A percentile compares a stretch with the other conserved stretches of the same genome.
These are phyloP conservation scores for Pseudogymnoascus sp. DNA, from an alignment of 2,329 filamentous ascomycete genomes.

Conservation along the genomic window DNA sequence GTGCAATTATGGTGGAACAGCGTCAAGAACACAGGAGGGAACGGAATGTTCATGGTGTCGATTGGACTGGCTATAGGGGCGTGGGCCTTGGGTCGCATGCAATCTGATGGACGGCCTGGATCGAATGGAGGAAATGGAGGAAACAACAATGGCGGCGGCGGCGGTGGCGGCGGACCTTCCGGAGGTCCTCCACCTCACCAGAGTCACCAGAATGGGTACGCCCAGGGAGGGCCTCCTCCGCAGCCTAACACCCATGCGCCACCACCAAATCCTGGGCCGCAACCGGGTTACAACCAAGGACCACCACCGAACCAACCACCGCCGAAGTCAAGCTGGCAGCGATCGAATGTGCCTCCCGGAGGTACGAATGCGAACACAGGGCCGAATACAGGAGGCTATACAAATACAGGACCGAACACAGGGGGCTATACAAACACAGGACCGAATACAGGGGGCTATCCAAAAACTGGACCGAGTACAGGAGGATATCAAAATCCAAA, in stretches of 20 bases:
- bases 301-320: conserved; percentile 16
- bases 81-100: conserved; percentile 66
- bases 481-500: conserved; percentile 1
- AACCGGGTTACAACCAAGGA: conserved; percentile 23
- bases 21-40: conserved; percentile 63
- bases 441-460: conserved; percentile 1
- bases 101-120: conserved; percentile 35
- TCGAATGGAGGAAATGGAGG: conserved; percentile 16
- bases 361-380: not conserved
- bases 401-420: conserved; percentile 16
- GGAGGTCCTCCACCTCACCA: conserved; percentile 3
- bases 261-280: conserved; percentile 28
- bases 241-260: conserved; percentile 25
- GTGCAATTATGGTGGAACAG: conserved; percentile 65
- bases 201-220: conserved; percentile 20
- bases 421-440: not conserved
- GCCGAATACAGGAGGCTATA: conserved; percentile 10
- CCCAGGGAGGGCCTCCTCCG: conserved; percentile 20
- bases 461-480: not conserved
- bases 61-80: conserved; percentile 66
- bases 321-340: conserved; percentile 3
- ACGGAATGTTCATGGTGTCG: conserved; percentile 64
- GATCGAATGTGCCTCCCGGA: not conserved
- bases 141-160: conserved; percentile 23
- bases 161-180: conserved; percentile 10